These are phyloP conservation scores for Alternaria rosae DNA, from an alignment of 2,329 filamentous ascomycete genomes.

Conservation along the genomic window DNA sequence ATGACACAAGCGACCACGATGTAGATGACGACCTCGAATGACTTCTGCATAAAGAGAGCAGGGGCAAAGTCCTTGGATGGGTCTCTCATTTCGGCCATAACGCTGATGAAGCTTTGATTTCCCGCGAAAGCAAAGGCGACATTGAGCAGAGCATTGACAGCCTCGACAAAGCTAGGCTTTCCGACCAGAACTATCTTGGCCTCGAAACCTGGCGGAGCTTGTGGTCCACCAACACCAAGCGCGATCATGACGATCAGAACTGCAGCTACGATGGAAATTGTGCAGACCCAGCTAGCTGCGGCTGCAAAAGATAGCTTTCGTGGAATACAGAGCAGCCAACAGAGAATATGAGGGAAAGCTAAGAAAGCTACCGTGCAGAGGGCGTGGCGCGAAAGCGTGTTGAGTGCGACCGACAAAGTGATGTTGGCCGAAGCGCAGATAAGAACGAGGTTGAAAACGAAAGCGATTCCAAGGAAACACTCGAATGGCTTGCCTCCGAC, in stretches of 20 bases:
- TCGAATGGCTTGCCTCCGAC: constrained; percentile 39
- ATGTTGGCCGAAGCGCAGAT: constrained; percentile 41
- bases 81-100: constrained; percentile 70
- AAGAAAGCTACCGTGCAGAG: constrained; percentile 71
- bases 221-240: constrained; percentile 61
- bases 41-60: constrained; percentile 64
- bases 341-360: constrained; percentile 66
- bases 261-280: constrained; percentile 66
- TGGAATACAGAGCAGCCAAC: constrained; percentile 66
- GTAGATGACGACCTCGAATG: constrained; percentile 66
- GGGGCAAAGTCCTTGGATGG: constrained; percentile 65
- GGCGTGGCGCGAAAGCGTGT: constrained; percentile 66
- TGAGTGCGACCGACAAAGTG: constrained; percentile 65
- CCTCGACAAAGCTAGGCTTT: constrained; percentile 37
- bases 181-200: constrained; percentile 31
- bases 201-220: constrained; percentile 40
- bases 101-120: constrained; percentile 71
- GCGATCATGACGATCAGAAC: constrained; percentile 73
- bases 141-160: constrained; percentile 55
- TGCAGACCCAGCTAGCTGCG: constrained; percentile 64
- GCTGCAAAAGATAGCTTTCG: constrained; percentile 68
- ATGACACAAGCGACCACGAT: constrained; percentile 72
- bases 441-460: constrained; percentile 38
- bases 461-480: constrained; percentile 32
- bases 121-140: constrained; percentile 74